These are phyloP conservation scores for Leucocoprinus sp. DNA, from an alignment of 768 basidiomycete species.

Conservation along the genomic window DNA sequence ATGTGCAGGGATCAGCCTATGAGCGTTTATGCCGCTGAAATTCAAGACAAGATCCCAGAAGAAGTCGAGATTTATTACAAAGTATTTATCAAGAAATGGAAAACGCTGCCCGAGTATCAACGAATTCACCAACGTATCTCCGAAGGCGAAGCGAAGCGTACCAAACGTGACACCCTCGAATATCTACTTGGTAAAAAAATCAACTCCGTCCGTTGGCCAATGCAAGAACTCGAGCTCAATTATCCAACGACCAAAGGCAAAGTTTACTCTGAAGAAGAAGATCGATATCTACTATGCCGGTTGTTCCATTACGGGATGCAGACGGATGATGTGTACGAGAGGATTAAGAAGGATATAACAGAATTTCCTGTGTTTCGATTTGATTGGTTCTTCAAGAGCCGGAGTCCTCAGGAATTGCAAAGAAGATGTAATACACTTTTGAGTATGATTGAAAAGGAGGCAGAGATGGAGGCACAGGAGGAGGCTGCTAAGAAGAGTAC, in stretches of 20 bases:
- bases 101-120: conserved; percentile 72
- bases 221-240: conserved; percentile 95
- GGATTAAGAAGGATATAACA: conserved; percentile 92
- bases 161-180: conserved; percentile 75
- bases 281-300: conserved; percentile 87
- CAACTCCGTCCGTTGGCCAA: conserved; percentile 74
- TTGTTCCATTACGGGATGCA: conserved; percentile 87
- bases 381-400: conserved; percentile 97
- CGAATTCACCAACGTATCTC: conserved; percentile 77
- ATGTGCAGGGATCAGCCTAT: conserved; percentile 49
- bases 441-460: conserved; percentile 90
- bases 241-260: conserved; percentile 97
- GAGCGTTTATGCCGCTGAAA: conserved; percentile 69
- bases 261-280: conserved; percentile 94
- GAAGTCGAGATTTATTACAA: conserved; percentile 73
- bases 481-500: conserved; percentile 54
- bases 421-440: conserved; percentile 83
- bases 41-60: conserved; percentile 74
- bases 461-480: conserved; percentile 57
- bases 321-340: conserved; percentile 83
- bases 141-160: conserved; percentile 85
- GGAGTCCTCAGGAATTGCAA: conserved; percentile 83
- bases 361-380: conserved; percentile 97
- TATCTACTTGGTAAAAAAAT: conserved; percentile 79
- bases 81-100: conserved; percentile 87